phyloP scores from a whole-genome alignment of 225 moss, liverwort and hornwort species.

The Bryoerythrophyllum caledonicum region DNA sequence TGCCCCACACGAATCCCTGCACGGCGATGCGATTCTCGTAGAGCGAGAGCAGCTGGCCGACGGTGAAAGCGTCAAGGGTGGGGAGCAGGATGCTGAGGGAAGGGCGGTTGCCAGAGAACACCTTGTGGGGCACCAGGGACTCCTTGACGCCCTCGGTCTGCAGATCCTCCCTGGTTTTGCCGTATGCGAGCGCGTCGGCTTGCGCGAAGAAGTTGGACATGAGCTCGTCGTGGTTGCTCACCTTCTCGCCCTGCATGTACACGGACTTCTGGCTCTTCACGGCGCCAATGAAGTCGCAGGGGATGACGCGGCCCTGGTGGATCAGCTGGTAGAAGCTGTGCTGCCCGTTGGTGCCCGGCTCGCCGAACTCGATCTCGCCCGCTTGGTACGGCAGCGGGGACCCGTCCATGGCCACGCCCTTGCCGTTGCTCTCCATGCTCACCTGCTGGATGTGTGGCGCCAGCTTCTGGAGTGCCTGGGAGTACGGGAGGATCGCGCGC shows the following conservation, averaged over 20 bases:
- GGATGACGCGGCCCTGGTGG: slow-evolving; percentile 95
- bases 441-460: slow-evolving; percentile 98
- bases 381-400: slow-evolving; percentile 61
- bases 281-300: slow-evolving; percentile 94
- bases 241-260: slow-evolving; percentile 84
- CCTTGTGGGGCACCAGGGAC: slow-evolving; percentile 81
- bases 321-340: slow-evolving; percentile 99
- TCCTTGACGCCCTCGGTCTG: slow-evolving; percentile 67
- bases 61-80: slow-evolving; percentile 69
- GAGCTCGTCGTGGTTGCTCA: slow-evolving; percentile 97
- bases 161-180: slow-evolving; percentile 77
- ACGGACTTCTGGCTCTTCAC: slow-evolving; percentile 96
- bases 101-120: slow-evolving; percentile 91
- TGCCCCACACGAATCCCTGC: slow-evolving; percentile 97
- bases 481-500: slow-evolving; percentile 91
- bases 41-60: slow-evolving; percentile 70
- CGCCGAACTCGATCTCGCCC: slow-evolving; percentile 96
- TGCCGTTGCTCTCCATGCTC: slow-evolving; percentile 99
- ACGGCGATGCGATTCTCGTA: slow-evolving; percentile 93
- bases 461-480: slow-evolving; percentile 90
- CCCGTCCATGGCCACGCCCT: slow-evolving; percentile 92
- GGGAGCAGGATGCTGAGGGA: slow-evolving; percentile 95
- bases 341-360: slow-evolving; percentile 98
- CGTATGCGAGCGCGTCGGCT: slow-evolving; percentile 92
- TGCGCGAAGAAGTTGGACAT: slow-evolving; percentile 99